A percentile compares a stretch with the other conserved stretches of the same genome.
Evolutionary conservation across 257 asterid genomes (phyloP).

Genomic region (Penstemon barbatus): DNA sequence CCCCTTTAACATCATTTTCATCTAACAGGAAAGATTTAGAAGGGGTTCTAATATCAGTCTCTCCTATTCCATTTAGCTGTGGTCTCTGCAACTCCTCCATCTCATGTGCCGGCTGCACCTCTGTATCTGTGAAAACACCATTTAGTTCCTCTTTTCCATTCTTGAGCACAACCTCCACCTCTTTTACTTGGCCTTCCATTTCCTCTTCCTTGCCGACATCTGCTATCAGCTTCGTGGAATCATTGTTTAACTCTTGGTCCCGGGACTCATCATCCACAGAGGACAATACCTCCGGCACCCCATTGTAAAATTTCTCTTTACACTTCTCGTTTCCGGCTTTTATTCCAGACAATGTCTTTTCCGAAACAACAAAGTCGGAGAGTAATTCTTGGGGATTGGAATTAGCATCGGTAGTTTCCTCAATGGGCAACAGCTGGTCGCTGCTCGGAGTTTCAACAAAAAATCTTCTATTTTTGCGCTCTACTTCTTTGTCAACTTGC

Average conservation of each 20-base stretch:
- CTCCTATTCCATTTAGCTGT: not conserved
- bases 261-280: constrained; percentile 36
- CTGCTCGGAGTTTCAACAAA: constrained; percentile 22
- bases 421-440: constrained; percentile 12
- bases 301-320: constrained; percentile 28
- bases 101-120: constrained; percentile 31
- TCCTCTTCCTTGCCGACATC: constrained; percentile 32
- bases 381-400: constrained; percentile 18
- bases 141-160: constrained; percentile 30
- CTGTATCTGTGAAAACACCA: constrained; percentile 32
- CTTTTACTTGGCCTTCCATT: constrained; percentile 1
- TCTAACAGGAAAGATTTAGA: constrained; percentile 56
- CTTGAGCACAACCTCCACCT: constrained; percentile 3
- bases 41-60: constrained; percentile 39
- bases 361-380: constrained; percentile 15
- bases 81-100: constrained; percentile 34
- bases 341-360: constrained; percentile 12
- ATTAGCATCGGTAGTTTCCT: constrained; percentile 6
- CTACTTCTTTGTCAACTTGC: constrained; percentile 29
- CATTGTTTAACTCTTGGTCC: constrained; percentile 35
- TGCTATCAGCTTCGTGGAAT: constrained; percentile 1
- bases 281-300: constrained; percentile 32
- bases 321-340: constrained; percentile 33
- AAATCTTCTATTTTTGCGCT: constrained; percentile 17
- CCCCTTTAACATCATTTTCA: constrained; percentile 46